Base-by-base conservation (phyloP, 1,284 basidiomycete genomes). In the Microbotryomycetes sp. region DNA sequence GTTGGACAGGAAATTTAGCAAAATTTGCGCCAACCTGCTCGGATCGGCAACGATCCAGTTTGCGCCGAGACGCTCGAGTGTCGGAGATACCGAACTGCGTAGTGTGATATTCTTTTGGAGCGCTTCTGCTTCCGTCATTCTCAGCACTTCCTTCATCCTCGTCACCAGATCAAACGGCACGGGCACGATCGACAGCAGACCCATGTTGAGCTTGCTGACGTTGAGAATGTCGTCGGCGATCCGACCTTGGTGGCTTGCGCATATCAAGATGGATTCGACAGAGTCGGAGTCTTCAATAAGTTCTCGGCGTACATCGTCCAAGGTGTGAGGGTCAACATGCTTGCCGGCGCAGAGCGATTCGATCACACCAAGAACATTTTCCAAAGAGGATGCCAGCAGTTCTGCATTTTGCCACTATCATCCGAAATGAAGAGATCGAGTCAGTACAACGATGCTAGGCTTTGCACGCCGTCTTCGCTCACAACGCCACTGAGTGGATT, bases 201-300 rank as follows among this genome's bases (percentile, higher is more conserved):
- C 68, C 52, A 70, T 64, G 54, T 67, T 62, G 52, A 71, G 60
- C 49, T 71, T 71, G 49, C 58, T 62, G 4, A 71, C 64, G 52
- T 67, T 61, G n/a, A 71, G 57, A 5, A 71, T 70, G 56, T 71
- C 70, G 26, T 69, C 66, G 27, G 65, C 66, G 45, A 70, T 71
- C 5, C 66, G 64, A 13, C 62, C 57, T 53, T 72, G 71, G 52
- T 71, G 71, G 3, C 60, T 52, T 4, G 71, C 67, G 48, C 71
- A 73, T 1, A 73, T 51, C 11, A 72, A 56, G 27, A 73, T 73
- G 1, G 70, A 70, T 28, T 71, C 71, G 35, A 72, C 66, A 0
- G 72, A 68, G 26, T 73, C 72, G 16, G 66, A 54, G 46, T 73
- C 67, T 48, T 73, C 72, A 21, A 57, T 45, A 55, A 73, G 61